phyloP scores from a whole-genome alignment of 163 green algal species.

The Prototheca cutis region DNA sequence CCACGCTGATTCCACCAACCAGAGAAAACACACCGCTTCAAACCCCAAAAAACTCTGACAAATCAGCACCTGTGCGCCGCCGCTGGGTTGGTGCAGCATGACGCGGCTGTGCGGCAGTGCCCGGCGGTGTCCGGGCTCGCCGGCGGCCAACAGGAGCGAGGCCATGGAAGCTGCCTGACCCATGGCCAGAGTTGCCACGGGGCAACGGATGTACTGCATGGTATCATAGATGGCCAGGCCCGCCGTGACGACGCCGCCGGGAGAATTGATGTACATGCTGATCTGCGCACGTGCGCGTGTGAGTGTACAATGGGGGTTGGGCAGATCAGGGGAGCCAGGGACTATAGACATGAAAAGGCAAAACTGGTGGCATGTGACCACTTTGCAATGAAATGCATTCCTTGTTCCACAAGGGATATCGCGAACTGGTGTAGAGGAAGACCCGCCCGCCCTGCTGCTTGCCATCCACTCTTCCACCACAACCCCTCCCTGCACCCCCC shows the following conservation, averaged over 20 bases:
- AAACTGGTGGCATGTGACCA: too few relatives aligned
- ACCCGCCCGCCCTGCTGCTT: too few relatives aligned
- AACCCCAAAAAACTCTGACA: neutral
- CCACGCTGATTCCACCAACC: too few relatives aligned
- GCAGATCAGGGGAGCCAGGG: too few relatives aligned
- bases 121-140: constrained; percentile 56
- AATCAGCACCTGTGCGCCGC: constrained; percentile 13
- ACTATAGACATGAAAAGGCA: too few relatives aligned
- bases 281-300: too few relatives aligned
- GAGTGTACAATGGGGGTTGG: too few relatives aligned
- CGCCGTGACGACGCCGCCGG: constrained; percentile 82
- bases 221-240: constrained; percentile 98
- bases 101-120: constrained; percentile 68
- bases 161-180: constrained; percentile 91
- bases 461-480: too few relatives aligned
- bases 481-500: neutral
- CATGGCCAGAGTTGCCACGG: constrained; percentile 57
- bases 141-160: constrained; percentile 75
- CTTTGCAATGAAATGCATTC: too few relatives aligned
- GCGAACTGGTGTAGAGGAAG: too few relatives aligned
- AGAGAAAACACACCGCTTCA: too few relatives aligned
- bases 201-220: constrained; percentile 86
- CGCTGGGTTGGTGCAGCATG: constrained; percentile 51
- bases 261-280: constrained; percentile 96
- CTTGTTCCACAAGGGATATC: too few relatives aligned